Evolutionary conservation across 2,329 filamentous ascomycete genomes (phyloP), one percentile per base, ranked within the genome.

Genomic region (Salinomyces thailandicus): DNA sequence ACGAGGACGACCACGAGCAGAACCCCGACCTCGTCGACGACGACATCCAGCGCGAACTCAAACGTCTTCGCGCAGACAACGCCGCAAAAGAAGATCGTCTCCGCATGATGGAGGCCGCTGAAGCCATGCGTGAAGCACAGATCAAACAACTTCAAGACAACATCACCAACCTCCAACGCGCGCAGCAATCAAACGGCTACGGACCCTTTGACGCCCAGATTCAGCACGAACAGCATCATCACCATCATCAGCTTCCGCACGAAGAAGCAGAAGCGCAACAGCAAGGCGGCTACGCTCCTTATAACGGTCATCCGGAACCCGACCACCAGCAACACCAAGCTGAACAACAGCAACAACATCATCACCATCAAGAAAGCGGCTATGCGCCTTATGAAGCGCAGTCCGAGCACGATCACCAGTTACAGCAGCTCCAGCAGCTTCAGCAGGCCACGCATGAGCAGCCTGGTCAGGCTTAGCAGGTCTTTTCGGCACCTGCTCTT

Each of bases 21-120:
- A 32, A 27, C 17, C 18, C 24, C 7, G 24, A 33, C 6, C 31
- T 27, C 9, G 56, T 60, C 5, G 30, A 44, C 6, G 51, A 54
- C 9, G 48, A 57, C 26, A 49, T 66, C 15, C 53, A 58, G 37
- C 46, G 47, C 5, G 60, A 67, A 44, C 46, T 66, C 33, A 62
- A 61, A 52, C 52, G 61, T 15, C 49, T 69, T 15, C 53, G 59
- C 19, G 48, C 49, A 8, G 59, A 66, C 39, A 62, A 61, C 39
- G 57, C 60, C 18, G 57, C 62, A 43, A 63, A 64, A 42, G 62
- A 64, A 33, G 44, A 51, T 7, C 49, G 58, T 11, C 45, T 55
- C 7, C 39, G 43, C 7, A 38, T 43, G 31, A 24, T 54, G 35
- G 47, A 54, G 24, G 36, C 35, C 17, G 26, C 29, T 18, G 18